phyloP scores from a whole-genome alignment of 768 basidiomycete species.

The Calvatia gigantea region DNA sequence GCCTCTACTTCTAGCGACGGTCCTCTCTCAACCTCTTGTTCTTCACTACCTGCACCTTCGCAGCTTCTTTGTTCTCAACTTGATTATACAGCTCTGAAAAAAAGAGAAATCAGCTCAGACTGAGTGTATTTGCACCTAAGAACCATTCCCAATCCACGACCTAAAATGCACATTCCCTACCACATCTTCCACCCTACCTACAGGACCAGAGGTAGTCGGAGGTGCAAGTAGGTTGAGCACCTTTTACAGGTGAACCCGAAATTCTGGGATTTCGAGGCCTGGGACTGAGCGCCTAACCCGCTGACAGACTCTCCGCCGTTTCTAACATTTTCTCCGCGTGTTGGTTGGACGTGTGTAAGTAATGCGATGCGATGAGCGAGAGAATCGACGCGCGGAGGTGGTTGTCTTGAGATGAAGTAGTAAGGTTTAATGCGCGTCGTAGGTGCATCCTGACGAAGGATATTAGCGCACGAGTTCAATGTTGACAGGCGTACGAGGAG shows the following conservation, averaged over 20 bases:
- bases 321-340: slow-evolving; percentile 64
- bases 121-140: slow-evolving; percentile 42
- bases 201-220: too few relatives aligned
- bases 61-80: slow-evolving; percentile 45
- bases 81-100: slow-evolving; percentile 55
- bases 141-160: slow-evolving; percentile 73
- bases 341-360: slow-evolving; percentile 65
- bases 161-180: slow-evolving; percentile 64
- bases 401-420: slow-evolving; percentile 61
- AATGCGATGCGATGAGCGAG: slow-evolving; percentile 68
- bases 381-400: slow-evolving; percentile 69
- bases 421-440: slow-evolving; percentile 55
- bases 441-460: slow-evolving; percentile 57
- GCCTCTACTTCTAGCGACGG: slow-evolving; percentile 21
- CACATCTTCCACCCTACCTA: slow-evolving; percentile 21
- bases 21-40: slow-evolving; percentile 34
- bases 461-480: not conserved
- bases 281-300: slow-evolving; percentile 53
- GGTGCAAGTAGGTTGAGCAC: not conserved
- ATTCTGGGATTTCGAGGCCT: slow-evolving; percentile 9
- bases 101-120: not conserved
- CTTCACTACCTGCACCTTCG: slow-evolving; percentile 40
- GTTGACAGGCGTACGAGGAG: too few relatives aligned
- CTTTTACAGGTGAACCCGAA: not conserved
- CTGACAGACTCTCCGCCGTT: slow-evolving; percentile 67